These are phyloP conservation scores for Leucoagaricus sp. DNA, from an alignment of 1,284 basidiomycete species.

Conservation along the genomic window DNA sequence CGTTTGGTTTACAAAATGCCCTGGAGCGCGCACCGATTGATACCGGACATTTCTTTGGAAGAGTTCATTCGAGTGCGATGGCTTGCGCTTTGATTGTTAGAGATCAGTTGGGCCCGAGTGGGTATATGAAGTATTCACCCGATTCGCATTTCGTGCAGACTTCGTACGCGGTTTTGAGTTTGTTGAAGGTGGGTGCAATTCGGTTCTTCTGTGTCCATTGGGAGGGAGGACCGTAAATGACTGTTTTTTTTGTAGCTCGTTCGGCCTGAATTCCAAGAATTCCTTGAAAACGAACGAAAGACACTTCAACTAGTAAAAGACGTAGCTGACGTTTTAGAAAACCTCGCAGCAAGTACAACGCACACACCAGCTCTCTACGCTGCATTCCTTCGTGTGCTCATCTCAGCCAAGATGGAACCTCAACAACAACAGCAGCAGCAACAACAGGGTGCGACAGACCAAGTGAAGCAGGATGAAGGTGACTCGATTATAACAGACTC, in stretches of 20 bases:
- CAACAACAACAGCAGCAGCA: slow-evolving; percentile 22
- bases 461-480: background rate
- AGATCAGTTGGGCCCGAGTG: slow-evolving; percentile 75
- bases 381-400: slow-evolving; percentile 80
- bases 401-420: slow-evolving; percentile 58
- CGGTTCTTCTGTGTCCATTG: background rate
- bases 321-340: slow-evolving; percentile 79
- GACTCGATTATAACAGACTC: background rate
- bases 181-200: slow-evolving; percentile 79
- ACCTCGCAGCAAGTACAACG: slow-evolving; percentile 68
- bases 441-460: slow-evolving; percentile 2
- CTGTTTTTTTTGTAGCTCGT: slow-evolving; percentile 54
- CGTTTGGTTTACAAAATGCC: slow-evolving; percentile 94
- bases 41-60: slow-evolving; percentile 85
- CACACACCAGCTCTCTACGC: slow-evolving; percentile 90
- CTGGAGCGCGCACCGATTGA: slow-evolving; percentile 75
- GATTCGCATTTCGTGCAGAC: slow-evolving; percentile 93
- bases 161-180: slow-evolving; percentile 84
- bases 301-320: slow-evolving; percentile 77
- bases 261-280: slow-evolving; percentile 79
- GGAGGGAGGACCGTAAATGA: background rate
- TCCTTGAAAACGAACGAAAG: slow-evolving; percentile 72
- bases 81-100: slow-evolving; percentile 69
- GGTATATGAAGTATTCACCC: slow-evolving; percentile 82
- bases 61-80: slow-evolving; percentile 78